Evolutionary conservation across 139 green algal genomes (phyloP).

Genomic region (Asterochloris erici): DNA sequence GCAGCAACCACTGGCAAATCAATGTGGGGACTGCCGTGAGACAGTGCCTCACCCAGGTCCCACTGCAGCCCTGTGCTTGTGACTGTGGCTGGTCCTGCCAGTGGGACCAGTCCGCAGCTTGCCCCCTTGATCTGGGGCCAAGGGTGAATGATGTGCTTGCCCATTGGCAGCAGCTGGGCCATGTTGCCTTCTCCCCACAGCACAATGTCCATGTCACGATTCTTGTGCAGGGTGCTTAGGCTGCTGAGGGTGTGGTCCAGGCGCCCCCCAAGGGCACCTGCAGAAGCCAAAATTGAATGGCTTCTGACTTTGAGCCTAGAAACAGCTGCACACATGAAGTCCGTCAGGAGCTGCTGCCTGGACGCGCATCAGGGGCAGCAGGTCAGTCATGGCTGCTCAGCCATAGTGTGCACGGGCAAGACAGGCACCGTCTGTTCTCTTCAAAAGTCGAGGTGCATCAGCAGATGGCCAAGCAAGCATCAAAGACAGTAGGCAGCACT

Average conservation of each 20-base stretch:
- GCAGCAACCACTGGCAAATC: neutral
- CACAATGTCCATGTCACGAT: constrained; percentile 63
- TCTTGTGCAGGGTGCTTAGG: constrained; percentile 74
- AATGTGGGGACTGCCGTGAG: neutral
- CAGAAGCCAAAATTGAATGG: neutral
- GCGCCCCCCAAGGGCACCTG: constrained; percentile 85
- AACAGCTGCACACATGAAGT: no score
- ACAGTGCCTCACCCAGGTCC: constrained; percentile 56
- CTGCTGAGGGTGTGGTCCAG: constrained; percentile 91
- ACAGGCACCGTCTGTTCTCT: no score
- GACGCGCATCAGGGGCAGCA: no score
- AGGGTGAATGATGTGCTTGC: constrained; percentile 52
- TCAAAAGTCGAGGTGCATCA: no score
- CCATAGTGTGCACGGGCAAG: no score
- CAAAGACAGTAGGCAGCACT: neutral
- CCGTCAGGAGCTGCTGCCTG: no score
- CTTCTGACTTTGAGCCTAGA: no score
- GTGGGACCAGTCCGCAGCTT: constrained; percentile 80
- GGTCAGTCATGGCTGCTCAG: no score
- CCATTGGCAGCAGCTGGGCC: constrained; percentile 66
- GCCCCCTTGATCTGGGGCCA: constrained; percentile 67
- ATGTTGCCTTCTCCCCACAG: constrained; percentile 84
- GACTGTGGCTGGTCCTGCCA: constrained; percentile 47
- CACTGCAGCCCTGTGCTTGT: constrained; percentile 76
- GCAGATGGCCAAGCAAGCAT: neutral